Base-by-base conservation (phyloP, 2,329 filamentous ascomycete species). In the Phialophora chinensis region DNA sequence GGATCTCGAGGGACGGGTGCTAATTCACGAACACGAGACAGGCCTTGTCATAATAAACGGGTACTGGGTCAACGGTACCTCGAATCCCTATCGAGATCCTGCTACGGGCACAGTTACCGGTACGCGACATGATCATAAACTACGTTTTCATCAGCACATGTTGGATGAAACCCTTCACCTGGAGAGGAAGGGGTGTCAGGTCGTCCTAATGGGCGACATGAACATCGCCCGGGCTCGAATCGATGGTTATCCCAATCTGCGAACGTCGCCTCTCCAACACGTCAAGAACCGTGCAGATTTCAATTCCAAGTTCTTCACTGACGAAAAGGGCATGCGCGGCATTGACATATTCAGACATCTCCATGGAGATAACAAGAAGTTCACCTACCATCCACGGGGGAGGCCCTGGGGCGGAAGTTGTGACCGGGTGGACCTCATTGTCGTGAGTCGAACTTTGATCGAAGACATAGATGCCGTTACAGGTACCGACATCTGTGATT, bases 41-140 rank as follows among this genome's bases (percentile, higher is more conserved):
- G 58, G 53, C 4, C 49, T 72, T 23, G 68, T 69, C 12, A 73
- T 87, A 25, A 77, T 85, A 72, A 86, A 86, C 69, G 77, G 85
- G 33, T 86, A 85, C 70, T 81, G 82, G 49, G 81, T 85, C 12
- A 86, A 86, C 70, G 84, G 84, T 2, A 86, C 84, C 0, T 75
- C 79, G 7, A 70, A 69, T 49, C 66, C 69, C 20, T 72, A 72
- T 66, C 68, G 79, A 20, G 76, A 80, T 62, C 75, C 82, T 0
- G n/a, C 69, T 1, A 84, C 79, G 0, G 84, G 84, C 3, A 65
- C 68, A 7, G 66, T 80, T 0, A 61, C 66, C 3, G 82, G 83
- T 0, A 85, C 81, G 0, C 75, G 84, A 17, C 83, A 87, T 72
- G 81, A 84, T 62, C 78, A 81, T 33, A 87, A 87, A 72, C 74